Percentiles rank a stretch among this genome's conserved stretches.
Conservation (phyloP, 768 basidiomycete species). For the Solioccasus polychromus region DNA sequence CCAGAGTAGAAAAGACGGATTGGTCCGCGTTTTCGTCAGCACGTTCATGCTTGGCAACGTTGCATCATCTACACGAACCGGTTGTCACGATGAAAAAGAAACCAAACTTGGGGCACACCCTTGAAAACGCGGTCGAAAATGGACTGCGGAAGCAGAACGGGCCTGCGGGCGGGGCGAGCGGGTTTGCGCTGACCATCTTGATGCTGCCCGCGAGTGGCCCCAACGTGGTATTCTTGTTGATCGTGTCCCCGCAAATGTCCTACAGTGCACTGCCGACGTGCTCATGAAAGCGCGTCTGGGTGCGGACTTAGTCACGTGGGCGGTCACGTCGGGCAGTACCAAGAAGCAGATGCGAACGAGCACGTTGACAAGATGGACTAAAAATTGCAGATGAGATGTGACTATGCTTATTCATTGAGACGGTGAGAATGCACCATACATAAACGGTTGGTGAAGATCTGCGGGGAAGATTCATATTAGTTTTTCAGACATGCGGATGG, state of each 20-base stretch:
- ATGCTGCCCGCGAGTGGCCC: conserved; percentile 68
- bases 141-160: conserved; percentile 70
- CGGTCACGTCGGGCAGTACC: conserved; percentile 44
- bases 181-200: conserved; percentile 61
- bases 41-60: conserved; percentile 47
- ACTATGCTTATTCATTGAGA: no score
- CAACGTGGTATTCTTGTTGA: conserved; percentile 42
- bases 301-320: conserved; percentile 59
- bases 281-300: conserved; percentile 60
- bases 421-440: no score
- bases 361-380: no score
- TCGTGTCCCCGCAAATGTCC: conserved; percentile 36
- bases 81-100: no score
- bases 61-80: conserved; percentile 47
- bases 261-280: conserved; percentile 59
- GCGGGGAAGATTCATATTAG: no score
- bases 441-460: no score
- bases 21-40: conserved; percentile 49
- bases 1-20: conserved; percentile 84
- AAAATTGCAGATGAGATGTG: no score
- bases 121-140: no score
- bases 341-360: no score
- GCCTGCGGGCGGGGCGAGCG: conserved; percentile 55
- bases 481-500: no score
- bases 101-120: conserved; percentile 43